Evolutionary conservation across 345 rosid species (phyloP).

Genomic region (rapeseed (Brassica napus)): DNA sequence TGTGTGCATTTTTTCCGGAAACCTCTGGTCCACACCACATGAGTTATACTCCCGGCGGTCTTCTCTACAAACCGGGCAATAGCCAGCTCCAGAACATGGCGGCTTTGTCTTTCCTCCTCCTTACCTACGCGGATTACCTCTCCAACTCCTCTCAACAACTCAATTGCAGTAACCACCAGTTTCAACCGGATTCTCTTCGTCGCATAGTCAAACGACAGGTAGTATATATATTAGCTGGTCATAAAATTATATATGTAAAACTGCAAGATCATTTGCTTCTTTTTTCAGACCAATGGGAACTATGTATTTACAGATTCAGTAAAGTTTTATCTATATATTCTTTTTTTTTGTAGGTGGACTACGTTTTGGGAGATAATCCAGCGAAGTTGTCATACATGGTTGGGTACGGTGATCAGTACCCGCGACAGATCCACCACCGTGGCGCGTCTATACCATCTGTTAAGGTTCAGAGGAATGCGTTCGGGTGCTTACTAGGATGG

Average conservation of each 20-base stretch:
- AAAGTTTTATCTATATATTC: not conserved
- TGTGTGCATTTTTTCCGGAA: constrained; percentile 71
- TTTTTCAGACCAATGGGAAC: no score
- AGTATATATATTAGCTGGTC: not conserved
- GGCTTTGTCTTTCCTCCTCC: constrained; percentile 74
- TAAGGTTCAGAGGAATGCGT: constrained; percentile 49
- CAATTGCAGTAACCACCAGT: constrained; percentile 50
- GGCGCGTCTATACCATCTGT: constrained; percentile 74
- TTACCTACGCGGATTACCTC: constrained; percentile 78
- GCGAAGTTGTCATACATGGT: constrained; percentile 81
- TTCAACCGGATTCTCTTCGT: constrained; percentile 59
- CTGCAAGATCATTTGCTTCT: not conserved
- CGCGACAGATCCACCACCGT: constrained; percentile 80
- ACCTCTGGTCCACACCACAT: constrained; percentile 73
- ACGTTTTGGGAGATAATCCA: constrained; percentile 86
- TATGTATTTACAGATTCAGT: no score
- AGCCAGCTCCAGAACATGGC: constrained; percentile 87
- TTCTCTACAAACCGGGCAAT: constrained; percentile 78
- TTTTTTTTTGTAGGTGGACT: constrained; percentile 43
- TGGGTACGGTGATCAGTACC: constrained; percentile 72
- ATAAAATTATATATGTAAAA: not conserved
- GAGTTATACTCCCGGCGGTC: constrained; percentile 69
- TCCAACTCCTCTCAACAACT: constrained; percentile 61
- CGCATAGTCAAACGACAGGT: constrained; percentile 71
- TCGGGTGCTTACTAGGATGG: constrained; percentile 68